Evolutionary conservation across 805 yeast genomes (phyloP), one percentile per base, ranked within the genome.

Genomic region (Candida sanyiensis): DNA sequence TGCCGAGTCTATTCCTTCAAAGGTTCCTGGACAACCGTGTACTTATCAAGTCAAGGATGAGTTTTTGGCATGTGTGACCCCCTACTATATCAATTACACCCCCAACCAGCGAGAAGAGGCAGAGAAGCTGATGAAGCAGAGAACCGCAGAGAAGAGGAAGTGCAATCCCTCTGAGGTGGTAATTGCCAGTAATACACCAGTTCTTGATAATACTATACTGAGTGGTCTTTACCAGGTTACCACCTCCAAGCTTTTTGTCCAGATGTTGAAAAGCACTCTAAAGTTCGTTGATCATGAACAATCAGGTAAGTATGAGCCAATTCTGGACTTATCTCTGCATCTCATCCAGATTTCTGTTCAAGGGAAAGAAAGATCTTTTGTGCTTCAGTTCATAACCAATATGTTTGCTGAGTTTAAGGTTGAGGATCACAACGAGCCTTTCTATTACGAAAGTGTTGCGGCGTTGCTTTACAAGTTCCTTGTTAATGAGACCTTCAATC

Each of bases 21-120:
- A 70, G 5, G 75, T 78, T 4, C 48, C 70, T 15, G 58, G 70
- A 18, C 83, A 83, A 46, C 59, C 69, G 17, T 86, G 95, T 3
- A 56, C 73, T 19, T 90, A 83, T 58, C 66, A 76, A 20, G 67
- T 93, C 43, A 87, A 83, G 52, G 69, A 72, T 3, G 70, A 76
- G 35, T 62, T 63, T 21, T 68, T 62, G 39, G 66, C 63, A 2
- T 63, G 70, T 20, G 73, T 89, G 30, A 93, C 90, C 56, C 95
- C 97, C 0, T 89, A 76, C 52, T 90, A 81, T 54, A 69, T 84
- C 42, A 88, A 87, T 49, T 83, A 82, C 50, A 67, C 83, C 0
- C 64, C 90, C 0, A 87, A 87, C 49, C 79, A 77, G 38, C 73
- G 90, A 39, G 96, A 87, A 39, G 96, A 87, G 43, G 90, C 95